Percentiles rank a stretch among this genome's conserved stretches.
Conservation (phyloP, 1,284 basidiomycete genomes). For the Heterobasidion irregulare region DNA sequence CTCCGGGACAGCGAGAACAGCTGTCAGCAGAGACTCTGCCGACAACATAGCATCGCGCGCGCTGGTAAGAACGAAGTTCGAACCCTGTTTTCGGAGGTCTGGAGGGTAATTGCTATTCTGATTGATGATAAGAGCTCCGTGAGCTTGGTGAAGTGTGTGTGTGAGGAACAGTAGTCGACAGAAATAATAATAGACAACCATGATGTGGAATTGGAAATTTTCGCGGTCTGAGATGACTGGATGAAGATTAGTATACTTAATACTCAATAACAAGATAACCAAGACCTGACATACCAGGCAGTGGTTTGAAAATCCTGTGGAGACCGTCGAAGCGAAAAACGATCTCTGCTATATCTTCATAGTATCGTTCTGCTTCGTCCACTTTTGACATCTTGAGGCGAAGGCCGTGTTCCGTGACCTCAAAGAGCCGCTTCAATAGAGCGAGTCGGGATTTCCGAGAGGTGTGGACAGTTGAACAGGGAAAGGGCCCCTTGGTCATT, state of each 20-base stretch:
- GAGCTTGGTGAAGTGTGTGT: constrained; percentile 27
- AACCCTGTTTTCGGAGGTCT: constrained; percentile 22
- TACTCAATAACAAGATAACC: background rate
- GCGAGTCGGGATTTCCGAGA: background rate
- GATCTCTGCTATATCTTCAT: constrained; percentile 8
- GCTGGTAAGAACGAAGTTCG: constrained; percentile 24
- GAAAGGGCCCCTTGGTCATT: no score
- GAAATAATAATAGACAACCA: constrained; percentile 27
- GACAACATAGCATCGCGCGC: constrained; percentile 30
- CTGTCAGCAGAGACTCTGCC: constrained; percentile 29
- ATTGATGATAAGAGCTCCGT: constrained; percentile 9
- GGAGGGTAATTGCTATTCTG: constrained; percentile 13
- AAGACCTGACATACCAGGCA: constrained; percentile 24
- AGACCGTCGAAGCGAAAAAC: constrained; percentile 25
- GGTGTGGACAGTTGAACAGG: background rate
- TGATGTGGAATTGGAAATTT: constrained; percentile 29
- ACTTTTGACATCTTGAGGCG: constrained; percentile 6
- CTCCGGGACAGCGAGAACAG: constrained; percentile 24
- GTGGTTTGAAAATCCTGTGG: constrained; percentile 26
- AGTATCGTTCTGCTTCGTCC: background rate
- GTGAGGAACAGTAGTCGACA: constrained; percentile 29
- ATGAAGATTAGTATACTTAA: background rate
- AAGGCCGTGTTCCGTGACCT: constrained; percentile 9
- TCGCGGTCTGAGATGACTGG: constrained; percentile 31
- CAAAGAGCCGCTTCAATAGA: constrained; percentile 7